Conservation (phyloP, 164 flowering plant species). For the Brasenia schreberi region DNA sequence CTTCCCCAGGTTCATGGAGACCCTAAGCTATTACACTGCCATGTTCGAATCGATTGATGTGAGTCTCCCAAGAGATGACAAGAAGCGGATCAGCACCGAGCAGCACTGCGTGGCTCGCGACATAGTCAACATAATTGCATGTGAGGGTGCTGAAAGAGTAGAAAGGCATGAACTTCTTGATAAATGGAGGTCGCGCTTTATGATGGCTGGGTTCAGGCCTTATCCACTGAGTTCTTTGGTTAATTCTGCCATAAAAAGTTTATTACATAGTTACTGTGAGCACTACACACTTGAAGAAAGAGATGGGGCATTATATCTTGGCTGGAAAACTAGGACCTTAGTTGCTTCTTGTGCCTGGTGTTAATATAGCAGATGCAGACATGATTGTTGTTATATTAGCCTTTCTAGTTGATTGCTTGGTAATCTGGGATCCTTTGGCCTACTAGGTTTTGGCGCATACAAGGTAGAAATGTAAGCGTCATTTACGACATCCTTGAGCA, state of each 20-base stretch:
- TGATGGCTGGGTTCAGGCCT: too few species aligned
- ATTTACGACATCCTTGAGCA: too few species aligned
- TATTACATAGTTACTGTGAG: constrained; percentile 37
- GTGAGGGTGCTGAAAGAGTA: constrained; percentile 74
- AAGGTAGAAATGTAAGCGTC: too few species aligned
- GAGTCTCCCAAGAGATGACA: constrained; percentile 46
- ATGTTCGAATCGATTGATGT: constrained; percentile 68
- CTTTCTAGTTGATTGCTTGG: too few species aligned
- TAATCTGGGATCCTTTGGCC: too few species aligned
- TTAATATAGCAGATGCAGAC: constrained; percentile 7
- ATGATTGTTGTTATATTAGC: too few species aligned
- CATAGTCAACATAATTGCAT: constrained; percentile 3
- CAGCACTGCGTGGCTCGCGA: constrained; percentile 79
- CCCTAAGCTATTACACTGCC: constrained; percentile 41
- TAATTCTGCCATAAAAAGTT: constrained; percentile 39
- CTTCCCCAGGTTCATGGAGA: constrained; percentile 45
- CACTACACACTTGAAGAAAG: constrained; percentile 51
- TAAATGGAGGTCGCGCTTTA: constrained; percentile 22
- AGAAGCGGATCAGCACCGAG: constrained; percentile 58
- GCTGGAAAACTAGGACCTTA: constrained; percentile 50
- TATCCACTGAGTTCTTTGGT: constrained; percentile 11
- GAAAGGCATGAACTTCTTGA: constrained; percentile 63
- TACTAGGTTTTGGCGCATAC: too few species aligned
- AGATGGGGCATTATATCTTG: constrained; percentile 57
- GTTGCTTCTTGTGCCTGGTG: constrained; percentile 63